phyloP scores from a whole-genome alignment of 768 basidiomycete genomes.

The Sarcomyxa edulis region DNA sequence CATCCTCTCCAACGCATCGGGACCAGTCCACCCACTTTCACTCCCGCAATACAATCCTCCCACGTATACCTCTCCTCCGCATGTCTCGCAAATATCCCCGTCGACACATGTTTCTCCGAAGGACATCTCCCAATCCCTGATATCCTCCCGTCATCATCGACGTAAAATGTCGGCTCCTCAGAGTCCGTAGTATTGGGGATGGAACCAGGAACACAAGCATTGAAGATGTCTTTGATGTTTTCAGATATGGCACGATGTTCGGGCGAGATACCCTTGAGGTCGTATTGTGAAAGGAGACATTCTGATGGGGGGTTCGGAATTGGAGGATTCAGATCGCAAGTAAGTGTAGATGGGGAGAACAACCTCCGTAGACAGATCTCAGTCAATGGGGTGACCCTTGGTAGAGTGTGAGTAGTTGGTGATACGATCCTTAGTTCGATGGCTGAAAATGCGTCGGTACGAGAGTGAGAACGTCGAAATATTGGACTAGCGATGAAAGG shows the following conservation, averaged over 20 bases:
- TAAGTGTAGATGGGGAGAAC: conserved; percentile 21
- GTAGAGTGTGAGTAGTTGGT: conserved; percentile 1
- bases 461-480: conserved; percentile 13
- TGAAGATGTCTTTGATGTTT: conserved; percentile 26
- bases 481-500: conserved; percentile 41
- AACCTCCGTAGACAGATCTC: conserved; percentile 31
- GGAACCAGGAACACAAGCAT: conserved; percentile 33
- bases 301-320: conserved; percentile 24
- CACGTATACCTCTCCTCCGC: conserved; percentile 64
- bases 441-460: neutral
- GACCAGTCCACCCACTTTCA: conserved; percentile 45
- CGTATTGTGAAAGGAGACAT: no score
- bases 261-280: no score
- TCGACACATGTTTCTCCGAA: conserved; percentile 38
- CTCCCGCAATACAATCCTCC: conserved; percentile 50
- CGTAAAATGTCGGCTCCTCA: neutral
- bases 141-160: conserved; percentile 16
- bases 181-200: no score
- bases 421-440: conserved; percentile 6
- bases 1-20: conserved; percentile 71
- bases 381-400: conserved; percentile 16
- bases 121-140: conserved; percentile 41
- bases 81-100: conserved; percentile 45
- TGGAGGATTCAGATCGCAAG: conserved; percentile 11
- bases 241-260: no score